Base-by-base conservation (phyloP, 768 basidiomycete species). In the Kwoniella sp. region DNA sequence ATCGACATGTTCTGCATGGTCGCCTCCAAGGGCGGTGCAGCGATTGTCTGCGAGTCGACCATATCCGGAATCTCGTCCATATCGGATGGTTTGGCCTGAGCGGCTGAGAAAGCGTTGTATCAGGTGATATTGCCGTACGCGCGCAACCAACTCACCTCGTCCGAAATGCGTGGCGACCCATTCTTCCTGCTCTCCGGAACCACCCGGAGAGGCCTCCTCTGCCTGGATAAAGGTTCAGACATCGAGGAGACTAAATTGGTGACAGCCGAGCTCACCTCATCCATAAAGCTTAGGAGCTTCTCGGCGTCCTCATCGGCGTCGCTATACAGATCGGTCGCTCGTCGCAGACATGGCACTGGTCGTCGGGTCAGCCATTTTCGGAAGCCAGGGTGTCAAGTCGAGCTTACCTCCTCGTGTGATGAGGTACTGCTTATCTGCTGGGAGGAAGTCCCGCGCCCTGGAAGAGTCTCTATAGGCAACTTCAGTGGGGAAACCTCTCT, bases 81-180 rank as follows among this genome's bases (percentile, higher is more conserved):
- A 12, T 62, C 37, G 11, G 53, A 47, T 26, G 58, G 45, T n/a
- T 49, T 50, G 27, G 47, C 53, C 53, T 56, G 60, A 10, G 45
- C 37, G 10, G 57, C 60, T 65, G n/a, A n/a, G n/a, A n/a, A n/a
- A n/a, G n/a, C n/a, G n/a, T n/a, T n/a, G n/a, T 38, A 20, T 20
- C 14, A 19, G 23, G 19, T 9, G 8, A 14, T 22, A 20, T 38
- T 5, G 9, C 37, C 11, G 34, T 15, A 15, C 5, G 34, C 15
- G 31, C 31, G 19, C 14, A 5, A 36, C 14, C 34, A 11, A 50
- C 61, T 56, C 53, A 77, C 71, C 60, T 56, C 88, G 82, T 3
- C 87, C 87, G 0, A 91, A 86, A 70, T 99, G 95, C 10, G 95
- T 99, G 74, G 96, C 90, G 17, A 99, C 95, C 95, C 95, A 99